A percentile compares a stretch with the other conserved stretches of the same genome.
These are phyloP conservation scores for Candida pseudofarinosa DNA, from an alignment of 805 yeast species.

Conservation along the genomic window DNA sequence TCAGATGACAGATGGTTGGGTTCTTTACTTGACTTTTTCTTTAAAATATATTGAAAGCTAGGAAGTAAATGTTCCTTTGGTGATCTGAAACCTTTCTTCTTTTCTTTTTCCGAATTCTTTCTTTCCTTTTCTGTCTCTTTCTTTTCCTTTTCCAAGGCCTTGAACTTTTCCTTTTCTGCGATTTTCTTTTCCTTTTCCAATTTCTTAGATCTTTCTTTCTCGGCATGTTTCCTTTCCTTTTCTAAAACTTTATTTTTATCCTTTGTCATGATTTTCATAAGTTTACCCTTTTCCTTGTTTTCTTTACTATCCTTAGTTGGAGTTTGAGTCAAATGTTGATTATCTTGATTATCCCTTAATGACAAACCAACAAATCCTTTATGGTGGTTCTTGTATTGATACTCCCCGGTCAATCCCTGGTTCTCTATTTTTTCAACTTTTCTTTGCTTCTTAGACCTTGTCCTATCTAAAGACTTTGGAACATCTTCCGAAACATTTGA, in stretches of 20 bases:
- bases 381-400: conserved; percentile 29
- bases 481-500: background rate
- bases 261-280: background rate
- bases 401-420: conserved; percentile 15
- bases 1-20: background rate
- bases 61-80: background rate
- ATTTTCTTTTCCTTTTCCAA: background rate
- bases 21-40: background rate
- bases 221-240: background rate
- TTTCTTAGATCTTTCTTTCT: background rate
- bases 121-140: conserved; percentile 8
- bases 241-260: background rate
- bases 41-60: background rate
- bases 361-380: conserved; percentile 29
- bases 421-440: background rate
- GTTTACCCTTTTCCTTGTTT: background rate
- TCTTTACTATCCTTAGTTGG: background rate
- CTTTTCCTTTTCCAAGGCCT: background rate
- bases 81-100: conserved; percentile 11
- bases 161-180: background rate
- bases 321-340: conserved; percentile 6
- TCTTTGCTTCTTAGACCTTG: background rate
- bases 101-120: conserved; percentile 23
- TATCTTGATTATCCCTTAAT: conserved; percentile 16
- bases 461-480: background rate